phyloP scores from a whole-genome alignment of 441 rosid species.

The Breynia disticha region DNA sequence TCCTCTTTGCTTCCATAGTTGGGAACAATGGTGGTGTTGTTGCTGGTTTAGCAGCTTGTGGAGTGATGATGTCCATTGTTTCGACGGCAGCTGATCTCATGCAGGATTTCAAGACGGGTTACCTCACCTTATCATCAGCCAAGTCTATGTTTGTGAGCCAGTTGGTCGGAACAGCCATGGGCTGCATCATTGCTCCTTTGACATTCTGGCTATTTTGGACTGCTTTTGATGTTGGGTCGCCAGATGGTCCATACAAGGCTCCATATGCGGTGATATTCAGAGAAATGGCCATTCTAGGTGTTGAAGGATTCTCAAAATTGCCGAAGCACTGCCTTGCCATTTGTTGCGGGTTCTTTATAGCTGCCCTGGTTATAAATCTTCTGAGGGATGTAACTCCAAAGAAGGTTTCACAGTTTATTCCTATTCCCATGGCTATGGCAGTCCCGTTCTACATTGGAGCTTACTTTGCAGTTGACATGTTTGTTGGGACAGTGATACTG shows the following conservation, averaged over 20 bases:
- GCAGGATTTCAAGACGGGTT: slow-evolving; percentile 93
- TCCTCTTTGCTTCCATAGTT: slow-evolving; percentile 61
- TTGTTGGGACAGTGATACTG: slow-evolving; percentile 69
- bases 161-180: slow-evolving; percentile 71
- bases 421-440: slow-evolving; percentile 97
- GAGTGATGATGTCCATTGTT: slow-evolving; percentile 72
- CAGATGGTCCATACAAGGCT: slow-evolving; percentile 79
- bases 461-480: slow-evolving; percentile 85
- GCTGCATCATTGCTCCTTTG: slow-evolving; percentile 79
- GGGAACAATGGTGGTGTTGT: slow-evolving; percentile 60
- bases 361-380: slow-evolving; percentile 52
- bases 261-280: slow-evolving; percentile 78
- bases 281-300: slow-evolving; percentile 90
- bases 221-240: slow-evolving; percentile 82
- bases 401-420: slow-evolving; percentile 52
- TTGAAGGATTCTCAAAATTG: slow-evolving; percentile 85
- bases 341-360: slow-evolving; percentile 67
- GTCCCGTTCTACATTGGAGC: slow-evolving; percentile 90
- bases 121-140: slow-evolving; percentile 84
- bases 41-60: slow-evolving; percentile 85
- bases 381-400: slow-evolving; percentile 42
- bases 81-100: slow-evolving; percentile 80
- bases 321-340: slow-evolving; percentile 75
- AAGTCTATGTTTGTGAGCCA: slow-evolving; percentile 81
- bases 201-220: slow-evolving; percentile 77